phyloP scores from a whole-genome alignment of 2,329 filamentous ascomycete species.

The Colletotrichum euphorbiae region DNA sequence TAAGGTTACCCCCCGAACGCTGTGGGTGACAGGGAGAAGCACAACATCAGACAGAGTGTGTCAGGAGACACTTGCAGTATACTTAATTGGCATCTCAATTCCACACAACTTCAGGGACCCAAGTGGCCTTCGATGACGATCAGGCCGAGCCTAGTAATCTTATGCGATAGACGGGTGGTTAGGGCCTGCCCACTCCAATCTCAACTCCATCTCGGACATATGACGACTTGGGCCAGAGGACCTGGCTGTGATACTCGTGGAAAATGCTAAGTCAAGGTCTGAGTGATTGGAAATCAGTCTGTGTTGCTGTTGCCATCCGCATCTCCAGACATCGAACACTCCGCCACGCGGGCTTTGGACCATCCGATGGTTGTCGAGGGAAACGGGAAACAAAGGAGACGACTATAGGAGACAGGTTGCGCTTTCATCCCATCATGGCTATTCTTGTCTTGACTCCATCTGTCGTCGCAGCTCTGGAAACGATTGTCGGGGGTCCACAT shows the following conservation, averaged over 20 bases:
- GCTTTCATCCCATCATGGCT: slow-evolving; percentile 35
- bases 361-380: slow-evolving; percentile 21
- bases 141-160: neutral
- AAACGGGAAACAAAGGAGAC: neutral
- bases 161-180: neutral
- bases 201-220: neutral
- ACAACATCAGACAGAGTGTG: slow-evolving; percentile 34
- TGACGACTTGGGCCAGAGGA: neutral
- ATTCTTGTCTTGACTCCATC: slow-evolving; percentile 29
- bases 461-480: slow-evolving; percentile 19
- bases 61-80: slow-evolving; percentile 27
- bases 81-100: neutral
- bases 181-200: neutral
- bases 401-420: neutral
- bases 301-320: neutral
- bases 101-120: slow-evolving; percentile 8
- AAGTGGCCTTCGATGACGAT: neutral
- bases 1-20: slow-evolving; percentile 26
- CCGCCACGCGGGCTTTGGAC: neutral
- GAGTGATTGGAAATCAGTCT: neutral
- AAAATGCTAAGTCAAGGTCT: neutral
- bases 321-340: slow-evolving; percentile 15
- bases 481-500: slow-evolving; percentile 13
- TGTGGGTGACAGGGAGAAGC: slow-evolving; percentile 37
- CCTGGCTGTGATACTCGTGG: neutral